Evolutionary conservation across 306 rosid genomes (phyloP).

Genomic region (Begonia fuchsioides): DNA sequence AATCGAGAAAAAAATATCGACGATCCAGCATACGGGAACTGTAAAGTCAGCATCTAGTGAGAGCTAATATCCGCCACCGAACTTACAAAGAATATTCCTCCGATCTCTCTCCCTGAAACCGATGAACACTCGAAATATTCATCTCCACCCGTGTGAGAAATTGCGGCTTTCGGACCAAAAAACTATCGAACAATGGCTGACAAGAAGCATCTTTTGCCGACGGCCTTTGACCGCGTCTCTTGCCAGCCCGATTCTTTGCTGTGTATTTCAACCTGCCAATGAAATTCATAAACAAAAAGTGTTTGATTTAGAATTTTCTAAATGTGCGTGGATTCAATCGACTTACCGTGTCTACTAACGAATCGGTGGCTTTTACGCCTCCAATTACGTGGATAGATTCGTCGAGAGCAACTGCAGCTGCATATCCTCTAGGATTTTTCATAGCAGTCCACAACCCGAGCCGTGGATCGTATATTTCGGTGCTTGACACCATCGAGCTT

Average conservation of each 20-base stretch:
- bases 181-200: conserved; percentile 28
- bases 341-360: conserved; percentile 29
- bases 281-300: background rate
- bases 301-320: background rate
- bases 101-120: too few relatives aligned
- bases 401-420: conserved; percentile 46
- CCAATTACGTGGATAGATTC: conserved; percentile 53
- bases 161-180: too few relatives aligned
- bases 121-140: too few relatives aligned
- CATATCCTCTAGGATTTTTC: conserved; percentile 27
- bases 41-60: too few relatives aligned
- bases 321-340: too few relatives aligned
- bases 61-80: too few relatives aligned
- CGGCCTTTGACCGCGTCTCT: conserved; percentile 13
- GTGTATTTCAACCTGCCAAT: conserved; percentile 51
- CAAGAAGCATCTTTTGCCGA: conserved; percentile 44
- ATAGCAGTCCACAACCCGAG: conserved; percentile 28
- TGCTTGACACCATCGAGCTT: conserved; percentile 21
- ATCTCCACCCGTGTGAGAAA: too few relatives aligned
- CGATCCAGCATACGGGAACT: too few relatives aligned
- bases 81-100: too few relatives aligned
- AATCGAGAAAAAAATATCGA: too few relatives aligned
- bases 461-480: conserved; percentile 44
- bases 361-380: conserved; percentile 27
- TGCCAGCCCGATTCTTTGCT: conserved; percentile 56